phyloP scores from a whole-genome alignment of 2,329 filamentous ascomycete genomes.

The Hawksworthiomyces lignivorus region DNA sequence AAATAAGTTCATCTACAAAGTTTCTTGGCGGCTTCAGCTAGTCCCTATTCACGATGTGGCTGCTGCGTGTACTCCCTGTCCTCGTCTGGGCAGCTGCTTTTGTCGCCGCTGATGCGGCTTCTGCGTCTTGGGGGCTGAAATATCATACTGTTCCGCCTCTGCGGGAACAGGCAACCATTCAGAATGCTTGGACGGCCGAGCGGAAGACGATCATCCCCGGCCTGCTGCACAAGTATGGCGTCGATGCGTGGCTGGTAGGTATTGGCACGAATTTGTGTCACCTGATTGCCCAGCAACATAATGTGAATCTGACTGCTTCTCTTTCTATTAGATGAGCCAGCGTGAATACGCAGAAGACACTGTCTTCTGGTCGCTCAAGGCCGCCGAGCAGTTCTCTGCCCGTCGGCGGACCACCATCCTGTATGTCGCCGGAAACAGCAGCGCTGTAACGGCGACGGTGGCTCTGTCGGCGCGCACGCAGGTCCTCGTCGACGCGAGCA shows the following conservation, averaged over 20 bases:
- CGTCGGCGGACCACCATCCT: conserved; percentile 42
- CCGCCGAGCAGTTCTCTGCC: conserved; percentile 37
- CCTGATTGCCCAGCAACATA: too few relatives aligned
- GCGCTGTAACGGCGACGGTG: not conserved
- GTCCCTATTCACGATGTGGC: conserved; percentile 2
- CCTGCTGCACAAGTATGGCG: conserved; percentile 34
- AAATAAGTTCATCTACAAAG: too few relatives aligned
- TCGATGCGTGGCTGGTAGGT: conserved; percentile 41
- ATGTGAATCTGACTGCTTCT: too few relatives aligned
- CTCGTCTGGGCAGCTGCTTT: not conserved
- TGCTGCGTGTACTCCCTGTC: not conserved
- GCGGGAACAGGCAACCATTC: conserved; percentile 34
- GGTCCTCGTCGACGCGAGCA: conserved; percentile 17
- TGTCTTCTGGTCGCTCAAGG: conserved; percentile 42
- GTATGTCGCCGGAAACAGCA: conserved; percentile 37
- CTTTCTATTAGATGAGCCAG: conserved; percentile 42
- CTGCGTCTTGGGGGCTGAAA: conserved; percentile 1
- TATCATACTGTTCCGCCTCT: conserved; percentile 34
- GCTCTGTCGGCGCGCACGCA: not conserved
- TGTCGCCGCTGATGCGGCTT: not conserved
- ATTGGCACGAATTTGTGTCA: too few relatives aligned
- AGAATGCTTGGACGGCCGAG: conserved; percentile 37
- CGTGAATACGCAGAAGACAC: conserved; percentile 45
- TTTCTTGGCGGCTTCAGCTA: too few relatives aligned
- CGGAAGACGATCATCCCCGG: conserved; percentile 33